phyloP scores from a whole-genome alignment of 2,329 filamentous ascomycete species.

The Epichloe sibirici region DNA sequence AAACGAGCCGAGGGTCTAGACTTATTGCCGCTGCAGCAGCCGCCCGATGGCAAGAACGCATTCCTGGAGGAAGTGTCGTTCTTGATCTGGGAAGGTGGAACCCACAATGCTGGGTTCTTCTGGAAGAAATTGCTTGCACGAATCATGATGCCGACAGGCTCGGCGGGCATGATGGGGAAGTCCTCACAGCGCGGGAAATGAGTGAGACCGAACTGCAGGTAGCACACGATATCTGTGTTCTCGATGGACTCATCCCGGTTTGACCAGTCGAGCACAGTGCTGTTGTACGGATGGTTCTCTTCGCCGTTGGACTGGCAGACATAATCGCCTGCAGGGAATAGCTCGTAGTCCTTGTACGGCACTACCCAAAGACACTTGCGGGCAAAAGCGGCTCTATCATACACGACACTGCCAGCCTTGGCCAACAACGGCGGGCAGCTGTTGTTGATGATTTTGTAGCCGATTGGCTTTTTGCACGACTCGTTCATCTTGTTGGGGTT shows the following conservation, averaged over 20 bases:
- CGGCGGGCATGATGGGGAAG: slow-evolving; percentile 57
- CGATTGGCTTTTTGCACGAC: slow-evolving; percentile 29
- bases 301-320: slow-evolving; percentile 33
- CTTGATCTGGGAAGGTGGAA: slow-evolving; percentile 28
- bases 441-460: slow-evolving; percentile 32
- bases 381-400: slow-evolving; percentile 28
- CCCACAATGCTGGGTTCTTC: slow-evolving; percentile 37
- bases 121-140: slow-evolving; percentile 41
- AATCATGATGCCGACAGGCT: slow-evolving; percentile 36
- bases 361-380: slow-evolving; percentile 31
- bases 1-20: slow-evolving; percentile 9
- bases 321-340: slow-evolving; percentile 29
- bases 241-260: slow-evolving; percentile 34
- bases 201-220: slow-evolving; percentile 41
- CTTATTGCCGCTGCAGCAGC: slow-evolving; percentile 7
- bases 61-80: slow-evolving; percentile 18
- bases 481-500: slow-evolving; percentile 29
- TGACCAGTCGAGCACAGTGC: slow-evolving; percentile 32
- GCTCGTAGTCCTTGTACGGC: slow-evolving; percentile 27
- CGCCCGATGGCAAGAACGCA: slow-evolving; percentile 7
- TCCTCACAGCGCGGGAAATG: slow-evolving; percentile 52
- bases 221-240: slow-evolving; percentile 39
- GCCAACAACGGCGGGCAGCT: slow-evolving; percentile 36
- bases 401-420: slow-evolving; percentile 25
- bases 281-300: slow-evolving; percentile 12